These are phyloP conservation scores for Medicago ruthenica DNA, from an alignment of 306 rosid species.

Conservation along the genomic window DNA sequence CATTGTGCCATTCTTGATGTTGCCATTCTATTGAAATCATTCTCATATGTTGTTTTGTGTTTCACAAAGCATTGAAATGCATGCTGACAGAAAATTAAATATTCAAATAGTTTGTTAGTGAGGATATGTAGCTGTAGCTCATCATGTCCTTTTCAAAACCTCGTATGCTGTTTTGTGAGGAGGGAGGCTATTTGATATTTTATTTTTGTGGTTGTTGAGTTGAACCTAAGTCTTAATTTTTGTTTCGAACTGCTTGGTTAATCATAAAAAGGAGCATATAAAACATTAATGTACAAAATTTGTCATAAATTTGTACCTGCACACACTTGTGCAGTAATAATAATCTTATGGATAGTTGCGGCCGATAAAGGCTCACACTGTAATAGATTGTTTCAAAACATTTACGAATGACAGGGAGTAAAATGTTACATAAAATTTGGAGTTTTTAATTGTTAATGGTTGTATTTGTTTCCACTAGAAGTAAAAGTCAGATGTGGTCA, in stretches of 20 bases:
- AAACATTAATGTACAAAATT: background rate
- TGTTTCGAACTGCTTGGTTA: too few species aligned
- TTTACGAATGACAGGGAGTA: constrained; percentile 24
- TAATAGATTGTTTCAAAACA: constrained; percentile 10
- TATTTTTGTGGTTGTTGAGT: too few species aligned
- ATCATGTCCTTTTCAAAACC: background rate
- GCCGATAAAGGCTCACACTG: constrained; percentile 10
- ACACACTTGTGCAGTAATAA: constrained; percentile 30
- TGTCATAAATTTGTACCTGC: background rate
- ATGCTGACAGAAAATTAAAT: background rate
- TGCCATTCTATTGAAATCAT: background rate
- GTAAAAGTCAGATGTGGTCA: constrained; percentile 58
- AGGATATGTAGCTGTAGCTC: background rate
- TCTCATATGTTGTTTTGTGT: background rate
- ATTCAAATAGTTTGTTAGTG: background rate
- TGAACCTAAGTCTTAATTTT: background rate
- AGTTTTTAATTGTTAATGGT: background rate
- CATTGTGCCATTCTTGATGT: background rate
- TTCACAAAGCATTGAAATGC: background rate
- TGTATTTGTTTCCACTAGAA: constrained; percentile 39
- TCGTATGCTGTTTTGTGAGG: background rate
- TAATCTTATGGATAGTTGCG: background rate
- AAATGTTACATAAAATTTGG: background rate
- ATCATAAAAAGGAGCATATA: too few species aligned
- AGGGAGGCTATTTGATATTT: too few species aligned